Evolutionary conservation across 2,329 filamentous ascomycete genomes (phyloP), one percentile per base, ranked within the genome.

Genomic region (Aspergillus clavatus): DNA sequence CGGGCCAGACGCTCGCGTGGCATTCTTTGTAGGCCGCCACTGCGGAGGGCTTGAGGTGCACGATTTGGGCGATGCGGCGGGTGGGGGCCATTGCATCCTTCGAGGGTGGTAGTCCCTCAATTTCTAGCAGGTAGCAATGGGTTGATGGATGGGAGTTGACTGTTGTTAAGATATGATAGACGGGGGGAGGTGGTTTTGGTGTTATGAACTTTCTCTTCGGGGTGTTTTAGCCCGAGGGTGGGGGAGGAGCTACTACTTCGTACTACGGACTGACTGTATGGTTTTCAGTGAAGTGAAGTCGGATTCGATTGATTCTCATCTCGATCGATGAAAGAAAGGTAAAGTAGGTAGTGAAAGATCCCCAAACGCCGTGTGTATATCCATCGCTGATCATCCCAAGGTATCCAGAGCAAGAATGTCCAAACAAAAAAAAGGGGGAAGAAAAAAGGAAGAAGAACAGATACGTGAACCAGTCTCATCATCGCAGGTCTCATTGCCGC

Each of bases 1-100:
- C 84, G 5, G 86, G 86, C 87, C 86, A 91, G 0, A 89, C 84
- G 4, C 75, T 76, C 5, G 80, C 81, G 61, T 90, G 87, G 51
- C 80, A 83, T 57, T 82, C 76, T 64, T 87, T 89, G 71, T 90
- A 91, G 53, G 82, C 78, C 18, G 78, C 76, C 11, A 85, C 70
- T 50, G 72, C 78, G 51, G 84, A 80, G 10, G 81, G 80, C 67
- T 82, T 86, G 45, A 91, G 76, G 60, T 81, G 82, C 43, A 90
- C 76, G 53, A 88, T 84, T 66, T 89, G 86, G 29, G 78, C 85
- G 55, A 89, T 77, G 48, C 84, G 57, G 26, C 58, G 60, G 33
- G 54, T 45, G 23, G 57, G 53, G 23, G 49, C 24, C 53, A 60
- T 60, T 46, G 37, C n/a, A n/a, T 50, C n/a, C 3, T 12, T 3